phyloP scores from a whole-genome alignment of 163 green algal species.

The Chlorella variabilis region DNA sequence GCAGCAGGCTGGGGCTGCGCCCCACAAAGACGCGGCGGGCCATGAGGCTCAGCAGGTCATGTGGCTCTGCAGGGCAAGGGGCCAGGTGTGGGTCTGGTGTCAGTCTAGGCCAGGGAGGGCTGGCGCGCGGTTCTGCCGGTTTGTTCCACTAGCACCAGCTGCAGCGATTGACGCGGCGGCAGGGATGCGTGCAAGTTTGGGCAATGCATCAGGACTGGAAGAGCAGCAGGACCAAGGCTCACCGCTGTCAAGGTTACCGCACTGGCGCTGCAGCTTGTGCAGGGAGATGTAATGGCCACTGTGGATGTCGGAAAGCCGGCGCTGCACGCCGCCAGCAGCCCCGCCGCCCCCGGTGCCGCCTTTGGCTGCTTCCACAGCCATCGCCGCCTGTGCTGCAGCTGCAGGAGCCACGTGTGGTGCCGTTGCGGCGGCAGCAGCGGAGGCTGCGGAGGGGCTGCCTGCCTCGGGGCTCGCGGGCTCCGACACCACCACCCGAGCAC shows the following conservation, averaged over 20 bases:
- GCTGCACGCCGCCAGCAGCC: conserved; percentile 6
- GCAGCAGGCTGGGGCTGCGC: conserved; percentile 21
- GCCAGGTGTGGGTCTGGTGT: too few relatives aligned
- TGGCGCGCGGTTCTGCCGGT: too few relatives aligned
- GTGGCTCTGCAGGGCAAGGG: conserved; percentile 13
- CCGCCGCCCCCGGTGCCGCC: too few relatives aligned
- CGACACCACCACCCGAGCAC: neutral
- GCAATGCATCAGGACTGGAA: neutral
- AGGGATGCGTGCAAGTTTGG: too few relatives aligned
- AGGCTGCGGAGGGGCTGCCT: neutral
- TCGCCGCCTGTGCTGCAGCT: conserved; percentile 10
- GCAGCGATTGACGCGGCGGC: too few relatives aligned
- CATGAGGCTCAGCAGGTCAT: conserved; percentile 48
- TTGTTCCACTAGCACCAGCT: too few relatives aligned
- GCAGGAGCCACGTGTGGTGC: conserved; percentile 11
- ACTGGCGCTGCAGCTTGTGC: conserved; percentile 46
- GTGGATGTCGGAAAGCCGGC: conserved; percentile 39
- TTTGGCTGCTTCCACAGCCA: too few relatives aligned
- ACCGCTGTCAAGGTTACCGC: conserved; percentile 34
- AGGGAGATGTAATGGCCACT: conserved; percentile 41
- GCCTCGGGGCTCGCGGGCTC: neutral
- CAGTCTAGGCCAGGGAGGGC: neutral
- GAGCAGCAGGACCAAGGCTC: neutral
- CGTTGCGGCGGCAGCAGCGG: neutral
- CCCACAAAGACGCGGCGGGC: conserved; percentile 41